phyloP scores from a whole-genome alignment of 805 yeast genomes.

The Candida silvicultrix region DNA sequence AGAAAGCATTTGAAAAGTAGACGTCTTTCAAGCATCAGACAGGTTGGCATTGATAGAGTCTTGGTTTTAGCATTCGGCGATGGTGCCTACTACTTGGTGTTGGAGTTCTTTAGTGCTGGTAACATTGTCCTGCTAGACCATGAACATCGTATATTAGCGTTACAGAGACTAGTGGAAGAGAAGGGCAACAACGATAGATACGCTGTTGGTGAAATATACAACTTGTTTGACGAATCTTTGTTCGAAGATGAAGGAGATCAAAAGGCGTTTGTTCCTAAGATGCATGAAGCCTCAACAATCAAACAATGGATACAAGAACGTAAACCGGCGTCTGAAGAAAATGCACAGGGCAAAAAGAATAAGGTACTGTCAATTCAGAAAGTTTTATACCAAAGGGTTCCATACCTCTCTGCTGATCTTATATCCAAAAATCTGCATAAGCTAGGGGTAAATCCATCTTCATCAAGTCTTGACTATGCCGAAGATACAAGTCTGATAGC shows the following conservation, averaged over 20 bases:
- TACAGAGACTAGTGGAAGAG: slow-evolving; percentile 76
- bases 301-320: slow-evolving; percentile 24
- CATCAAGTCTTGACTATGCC: slow-evolving; percentile 25
- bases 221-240: slow-evolving; percentile 48
- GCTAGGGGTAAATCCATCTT: slow-evolving; percentile 41
- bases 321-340: slow-evolving; percentile 5
- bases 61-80: slow-evolving; percentile 80
- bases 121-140: slow-evolving; percentile 75
- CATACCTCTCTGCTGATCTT: slow-evolving; percentile 75
- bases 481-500: slow-evolving; percentile 27
- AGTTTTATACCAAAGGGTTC: slow-evolving; percentile 56
- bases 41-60: slow-evolving; percentile 77
- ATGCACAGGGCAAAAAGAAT: slow-evolving; percentile 26
- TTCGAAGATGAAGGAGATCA: slow-evolving; percentile 26
- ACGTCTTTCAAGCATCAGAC: slow-evolving; percentile 65
- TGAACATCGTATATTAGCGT: slow-evolving; percentile 56
- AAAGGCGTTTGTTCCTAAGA: slow-evolving; percentile 1
- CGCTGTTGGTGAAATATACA: slow-evolving; percentile 71
- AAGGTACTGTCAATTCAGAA: slow-evolving; percentile 63
- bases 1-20: slow-evolving; percentile 82
- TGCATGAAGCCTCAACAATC: slow-evolving; percentile 13
- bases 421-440: slow-evolving; percentile 51
- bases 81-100: slow-evolving; percentile 67
- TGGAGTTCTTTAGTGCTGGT: slow-evolving; percentile 95
- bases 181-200: slow-evolving; percentile 56